A percentile compares a stretch with the other conserved stretches of the same genome.
phyloP scores from a whole-genome alignment of 345 rosid species.

The Atalantia buxifolia region DNA sequence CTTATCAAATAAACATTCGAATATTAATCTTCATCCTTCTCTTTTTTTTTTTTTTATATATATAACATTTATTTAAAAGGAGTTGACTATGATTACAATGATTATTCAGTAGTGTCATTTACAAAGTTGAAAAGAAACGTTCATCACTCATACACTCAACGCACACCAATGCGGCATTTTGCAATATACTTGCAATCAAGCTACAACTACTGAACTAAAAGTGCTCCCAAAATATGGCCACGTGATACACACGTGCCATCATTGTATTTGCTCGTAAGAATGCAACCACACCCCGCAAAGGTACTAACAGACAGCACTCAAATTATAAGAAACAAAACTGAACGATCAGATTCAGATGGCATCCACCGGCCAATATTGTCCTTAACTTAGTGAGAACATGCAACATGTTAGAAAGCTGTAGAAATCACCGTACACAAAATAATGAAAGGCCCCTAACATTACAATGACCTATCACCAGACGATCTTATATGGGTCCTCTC shows the following conservation, averaged over 20 bases:
- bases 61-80: not conserved
- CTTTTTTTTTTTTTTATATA: no score
- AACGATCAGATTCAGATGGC: not conserved
- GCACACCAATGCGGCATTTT: no score
- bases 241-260: constrained; percentile 6
- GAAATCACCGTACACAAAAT: not conserved
- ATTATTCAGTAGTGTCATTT: constrained; percentile 15
- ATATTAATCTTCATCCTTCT: no score
- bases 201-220: not conserved
- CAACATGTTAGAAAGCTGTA: constrained; percentile 18
- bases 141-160: not conserved
- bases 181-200: no score
- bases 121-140: constrained; percentile 12
- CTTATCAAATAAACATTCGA: no score
- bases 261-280: not conserved
- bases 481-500: constrained; percentile 3
- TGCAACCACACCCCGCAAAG: constrained; percentile 6
- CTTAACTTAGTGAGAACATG: constrained; percentile 13
- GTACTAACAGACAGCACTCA: constrained; percentile 19
- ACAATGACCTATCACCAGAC: not conserved
- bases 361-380: constrained; percentile 15
- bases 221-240: not conserved
- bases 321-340: not conserved
- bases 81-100: constrained; percentile 10
- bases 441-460: not conserved